These are phyloP conservation scores for Porphyridium purpureum DNA, from an alignment of 23 red algal genomes.

Conservation along the genomic window DNA sequence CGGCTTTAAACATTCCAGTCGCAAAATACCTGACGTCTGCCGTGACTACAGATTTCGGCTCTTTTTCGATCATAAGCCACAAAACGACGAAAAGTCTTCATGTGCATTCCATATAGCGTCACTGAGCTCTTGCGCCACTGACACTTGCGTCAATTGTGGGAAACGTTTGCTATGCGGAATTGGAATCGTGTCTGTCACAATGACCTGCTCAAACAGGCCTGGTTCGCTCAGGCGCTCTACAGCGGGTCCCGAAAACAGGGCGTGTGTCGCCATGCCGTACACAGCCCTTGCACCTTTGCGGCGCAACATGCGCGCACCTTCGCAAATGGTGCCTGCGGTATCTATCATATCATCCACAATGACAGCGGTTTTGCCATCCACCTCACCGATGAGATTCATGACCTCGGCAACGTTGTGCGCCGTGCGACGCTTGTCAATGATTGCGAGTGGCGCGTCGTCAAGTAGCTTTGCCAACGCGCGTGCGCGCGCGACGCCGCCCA, in stretches of 20 bases:
- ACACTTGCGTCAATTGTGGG: slow-evolving; percentile 20
- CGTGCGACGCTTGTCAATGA: slow-evolving; percentile 33
- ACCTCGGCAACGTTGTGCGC: slow-evolving; percentile 35
- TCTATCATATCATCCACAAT: slow-evolving; percentile 52
- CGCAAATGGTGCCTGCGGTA: slow-evolving; percentile 31
- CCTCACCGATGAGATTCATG: slow-evolving; percentile 37
- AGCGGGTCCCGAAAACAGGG: slow-evolving; percentile 24
- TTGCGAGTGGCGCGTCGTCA: slow-evolving; percentile 27
- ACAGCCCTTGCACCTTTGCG: slow-evolving; percentile 16
- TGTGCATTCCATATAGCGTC: slow-evolving; percentile 31
- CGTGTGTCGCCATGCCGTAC: slow-evolving; percentile 29
- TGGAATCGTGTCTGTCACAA: slow-evolving; percentile 30
- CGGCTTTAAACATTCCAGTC: no score
- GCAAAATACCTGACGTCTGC: no score
- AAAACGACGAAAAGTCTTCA: slow-evolving; percentile 19
- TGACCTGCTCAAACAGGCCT: slow-evolving; percentile 35
- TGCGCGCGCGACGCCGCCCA: slow-evolving; percentile 30
- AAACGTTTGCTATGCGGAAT: slow-evolving; percentile 20
- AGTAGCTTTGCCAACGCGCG: slow-evolving; percentile 24
- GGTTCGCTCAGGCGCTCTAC: slow-evolving; percentile 18
- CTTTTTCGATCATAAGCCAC: no score
- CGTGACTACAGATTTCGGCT: no score
- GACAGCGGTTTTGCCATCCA: slow-evolving; percentile 15
- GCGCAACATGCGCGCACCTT: slow-evolving; percentile 12
- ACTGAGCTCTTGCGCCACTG: slow-evolving; percentile 9